Evolutionary conservation across 164 flowering plant genomes (phyloP), one percentile per base, ranked within the genome.

Genomic region (Vitis rotundifolia): DNA sequence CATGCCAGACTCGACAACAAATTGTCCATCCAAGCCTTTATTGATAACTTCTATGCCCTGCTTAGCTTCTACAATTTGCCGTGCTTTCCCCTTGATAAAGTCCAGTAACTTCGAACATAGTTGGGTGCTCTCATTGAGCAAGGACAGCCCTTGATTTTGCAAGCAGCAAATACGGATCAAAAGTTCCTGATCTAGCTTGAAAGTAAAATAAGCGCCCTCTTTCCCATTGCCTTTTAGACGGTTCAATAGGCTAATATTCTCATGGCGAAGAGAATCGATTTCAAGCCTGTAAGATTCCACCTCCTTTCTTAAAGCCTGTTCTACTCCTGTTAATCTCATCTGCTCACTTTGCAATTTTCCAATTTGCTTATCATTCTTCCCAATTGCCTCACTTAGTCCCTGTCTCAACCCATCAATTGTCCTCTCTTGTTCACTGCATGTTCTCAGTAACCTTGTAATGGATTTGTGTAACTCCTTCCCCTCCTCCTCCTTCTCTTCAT

Each of bases 371-470:
- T 87, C 88, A 71, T 74, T 85, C 71, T 75, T 84, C 62, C 71
- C 82, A 66, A 80, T 53, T 75, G 83, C 83, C 76, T 85, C 88
- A 62, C 55, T 59, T 50, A 88, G 83, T 65, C 77, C 86, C 61
- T 85, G 89, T 63, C 89, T 76, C 73, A 93, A 71, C 22, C 94
- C 97, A 44, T 63, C 78, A 69, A 93, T 89, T 64, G 94, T 87
- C 79, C 86, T 96, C 70, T 92, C 98, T 78, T 92, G 99, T 26
- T 93, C 98, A 64, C 77, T 78, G 80, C 90, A 88, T 22, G 93
- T 87, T 77, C 93, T 84, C 19, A 80, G 78, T 59, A 92, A 75
- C 75, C 93, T 86, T 44, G 91, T 63, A 50, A 93, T 59, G 10
- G 87, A 82, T 73, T 80, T 90, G 58, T 91, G 94, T 78, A 91